Conservation (phyloP, 176 grass and related monocot genomes). For the Puccinellia tenuiflora region DNA sequence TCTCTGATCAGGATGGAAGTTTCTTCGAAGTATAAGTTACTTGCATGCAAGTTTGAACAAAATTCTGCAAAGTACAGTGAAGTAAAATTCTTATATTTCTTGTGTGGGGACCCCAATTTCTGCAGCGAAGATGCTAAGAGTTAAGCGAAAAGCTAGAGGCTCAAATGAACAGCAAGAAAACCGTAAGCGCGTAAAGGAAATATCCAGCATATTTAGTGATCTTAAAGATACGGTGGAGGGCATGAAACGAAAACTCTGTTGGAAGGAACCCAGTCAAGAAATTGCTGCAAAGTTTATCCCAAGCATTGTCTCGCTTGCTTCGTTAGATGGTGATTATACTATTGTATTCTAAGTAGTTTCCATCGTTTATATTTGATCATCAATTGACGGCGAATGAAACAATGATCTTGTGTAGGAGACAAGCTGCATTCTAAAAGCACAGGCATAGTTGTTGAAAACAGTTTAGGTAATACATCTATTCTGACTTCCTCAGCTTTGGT, state of each 20-base stretch:
- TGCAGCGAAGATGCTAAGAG: neutral
- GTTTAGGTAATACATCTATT: neutral
- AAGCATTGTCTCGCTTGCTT: neutral
- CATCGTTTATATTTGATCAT: neutral
- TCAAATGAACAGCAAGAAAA: neutral
- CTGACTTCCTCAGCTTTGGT: neutral
- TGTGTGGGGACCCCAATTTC: neutral
- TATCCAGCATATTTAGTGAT: neutral
- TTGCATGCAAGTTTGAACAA: neutral
- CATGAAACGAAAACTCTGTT: neutral
- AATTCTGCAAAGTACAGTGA: neutral
- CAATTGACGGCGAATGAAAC: neutral
- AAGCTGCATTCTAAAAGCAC: neutral
- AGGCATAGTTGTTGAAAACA: neutral
- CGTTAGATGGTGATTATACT: conserved; percentile 7
- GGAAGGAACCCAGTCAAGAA: neutral
- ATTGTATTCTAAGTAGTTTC: neutral
- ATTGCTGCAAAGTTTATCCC: neutral
- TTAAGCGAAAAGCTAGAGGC: neutral
- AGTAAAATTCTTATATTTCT: neutral
- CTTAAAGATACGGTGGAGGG: neutral
- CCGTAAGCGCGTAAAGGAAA: neutral
- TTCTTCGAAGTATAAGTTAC: neutral
- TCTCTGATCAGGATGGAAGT: neutral
- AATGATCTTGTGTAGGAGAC: neutral